Percentiles rank a stretch among this genome's conserved stretches.
Conservation (phyloP, 2,329 filamentous ascomycete genomes). For the Talaromyces funiculosus region DNA sequence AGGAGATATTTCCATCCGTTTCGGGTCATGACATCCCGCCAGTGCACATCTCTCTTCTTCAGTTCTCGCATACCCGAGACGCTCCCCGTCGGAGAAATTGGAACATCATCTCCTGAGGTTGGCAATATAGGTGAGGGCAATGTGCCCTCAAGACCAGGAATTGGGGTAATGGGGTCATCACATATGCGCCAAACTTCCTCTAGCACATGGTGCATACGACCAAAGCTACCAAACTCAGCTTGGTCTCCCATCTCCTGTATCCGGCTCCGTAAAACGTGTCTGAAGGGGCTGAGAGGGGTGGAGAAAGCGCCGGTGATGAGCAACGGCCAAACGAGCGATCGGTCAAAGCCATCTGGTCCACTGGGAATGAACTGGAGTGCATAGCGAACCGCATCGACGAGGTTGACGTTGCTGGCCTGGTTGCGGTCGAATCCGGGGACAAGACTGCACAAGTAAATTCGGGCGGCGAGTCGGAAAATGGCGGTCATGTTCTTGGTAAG, state of each 20-base stretch:
- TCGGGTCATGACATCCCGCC: slow-evolving; percentile 87
- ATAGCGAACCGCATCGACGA: slow-evolving; percentile 71
- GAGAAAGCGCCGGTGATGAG: slow-evolving; percentile 80
- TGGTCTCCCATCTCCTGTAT: slow-evolving; percentile 67
- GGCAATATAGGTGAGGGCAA: too few relatives aligned
- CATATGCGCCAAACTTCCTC: slow-evolving; percentile 74
- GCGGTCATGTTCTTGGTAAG: slow-evolving; percentile 82
- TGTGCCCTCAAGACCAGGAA: too few relatives aligned
- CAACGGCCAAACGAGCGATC: slow-evolving; percentile 87
- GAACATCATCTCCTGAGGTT: too few relatives aligned
- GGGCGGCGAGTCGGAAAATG: slow-evolving; percentile 84
- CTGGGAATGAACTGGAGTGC: slow-evolving; percentile 77
- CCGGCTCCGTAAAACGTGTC: slow-evolving; percentile 70
- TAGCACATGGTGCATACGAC: slow-evolving; percentile 71
- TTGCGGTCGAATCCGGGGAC: slow-evolving; percentile 79
- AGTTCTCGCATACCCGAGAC: slow-evolving; percentile 21
- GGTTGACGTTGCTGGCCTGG: slow-evolving; percentile 66
- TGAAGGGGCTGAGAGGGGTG: slow-evolving; percentile 66
- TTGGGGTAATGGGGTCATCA: slow-evolving; percentile 49
- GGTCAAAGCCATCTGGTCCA: slow-evolving; percentile 77
- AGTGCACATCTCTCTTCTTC: slow-evolving; percentile 67
- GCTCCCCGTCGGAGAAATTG: slow-evolving; percentile 11
- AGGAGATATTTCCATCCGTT: slow-evolving; percentile 91
- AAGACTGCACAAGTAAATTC: slow-evolving; percentile 94
- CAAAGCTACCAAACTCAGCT: slow-evolving; percentile 78